Evolutionary conservation across 139 green algal genomes (phyloP).

Genomic region (Haematococcus lacustris): DNA sequence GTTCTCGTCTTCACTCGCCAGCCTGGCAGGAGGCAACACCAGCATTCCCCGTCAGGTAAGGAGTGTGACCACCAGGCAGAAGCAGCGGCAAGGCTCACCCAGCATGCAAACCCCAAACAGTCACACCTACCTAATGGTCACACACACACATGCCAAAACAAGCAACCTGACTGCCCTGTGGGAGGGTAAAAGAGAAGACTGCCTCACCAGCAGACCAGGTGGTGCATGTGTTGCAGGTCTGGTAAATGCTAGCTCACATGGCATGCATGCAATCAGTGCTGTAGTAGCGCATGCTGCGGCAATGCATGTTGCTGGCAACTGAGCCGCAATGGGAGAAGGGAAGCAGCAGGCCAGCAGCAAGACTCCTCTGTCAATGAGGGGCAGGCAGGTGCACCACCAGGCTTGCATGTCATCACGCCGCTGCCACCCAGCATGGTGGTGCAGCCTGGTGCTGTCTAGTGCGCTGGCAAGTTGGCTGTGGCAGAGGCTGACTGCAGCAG

Average conservation of each 20-base stretch:
- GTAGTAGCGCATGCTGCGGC: too few species aligned
- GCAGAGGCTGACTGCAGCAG: neutral
- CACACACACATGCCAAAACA: neutral
- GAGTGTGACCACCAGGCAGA: neutral
- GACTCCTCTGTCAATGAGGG: too few species aligned
- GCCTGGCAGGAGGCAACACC: too few species aligned
- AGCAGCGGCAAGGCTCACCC: neutral
- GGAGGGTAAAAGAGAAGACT: neutral
- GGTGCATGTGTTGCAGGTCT: too few species aligned
- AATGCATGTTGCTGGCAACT: too few species aligned
- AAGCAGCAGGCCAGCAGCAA: too few species aligned
- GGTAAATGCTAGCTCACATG: too few species aligned
- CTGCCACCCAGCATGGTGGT: neutral
- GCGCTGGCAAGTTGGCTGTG: neutral
- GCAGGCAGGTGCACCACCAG: neutral
- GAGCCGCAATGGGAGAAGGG: too few species aligned
- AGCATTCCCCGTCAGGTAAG: neutral
- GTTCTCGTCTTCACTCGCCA: slow-evolving; percentile 40
- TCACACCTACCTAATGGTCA: neutral
- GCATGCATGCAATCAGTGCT: too few species aligned
- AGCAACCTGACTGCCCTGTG: neutral
- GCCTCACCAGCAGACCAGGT: too few species aligned
- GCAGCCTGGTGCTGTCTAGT: neutral
- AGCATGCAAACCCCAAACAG: neutral
- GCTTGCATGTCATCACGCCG: neutral